Evolutionary conservation across 2,329 filamentous ascomycete species (phyloP).

Genomic region (Penicillium paneum): DNA sequence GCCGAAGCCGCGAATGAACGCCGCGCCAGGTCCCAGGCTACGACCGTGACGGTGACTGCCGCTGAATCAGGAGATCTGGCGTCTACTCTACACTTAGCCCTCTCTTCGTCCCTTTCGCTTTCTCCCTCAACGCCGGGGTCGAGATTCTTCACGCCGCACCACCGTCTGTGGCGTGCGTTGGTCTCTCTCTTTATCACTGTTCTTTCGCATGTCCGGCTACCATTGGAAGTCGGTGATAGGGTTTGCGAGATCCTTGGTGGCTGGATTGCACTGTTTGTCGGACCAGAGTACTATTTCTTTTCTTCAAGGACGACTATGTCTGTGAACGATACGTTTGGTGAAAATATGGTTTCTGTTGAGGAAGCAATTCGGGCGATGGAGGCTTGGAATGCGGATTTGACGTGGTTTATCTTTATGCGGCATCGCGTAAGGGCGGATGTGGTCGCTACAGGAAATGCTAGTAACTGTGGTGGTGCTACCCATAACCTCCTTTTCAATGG

Average conservation of each 20-base stretch:
- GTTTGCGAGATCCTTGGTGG: conserved; percentile 39
- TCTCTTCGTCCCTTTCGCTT: conserved; percentile 20
- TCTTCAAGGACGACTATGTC: neutral
- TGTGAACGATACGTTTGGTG: conserved; percentile 1
- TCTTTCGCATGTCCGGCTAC: conserved; percentile 39
- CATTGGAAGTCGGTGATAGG: conserved; percentile 40
- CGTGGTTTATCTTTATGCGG: conserved; percentile 41
- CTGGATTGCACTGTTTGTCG: conserved; percentile 38
- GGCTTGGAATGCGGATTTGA: conserved; percentile 41
- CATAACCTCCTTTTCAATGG: neutral
- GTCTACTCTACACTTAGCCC: neutral
- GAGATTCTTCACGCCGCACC: conserved; percentile 39
- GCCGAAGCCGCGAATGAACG: conserved; percentile 37
- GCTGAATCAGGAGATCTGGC: neutral
- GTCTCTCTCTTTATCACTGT: conserved; percentile 40
- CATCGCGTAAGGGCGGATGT: conserved; percentile 6
- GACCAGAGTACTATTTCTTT: conserved; percentile 34
- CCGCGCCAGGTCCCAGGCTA: conserved; percentile 20
- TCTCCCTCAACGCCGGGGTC: conserved; percentile 21
- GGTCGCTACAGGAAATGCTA: neutral
- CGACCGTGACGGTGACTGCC: conserved; percentile 3
- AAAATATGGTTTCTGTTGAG: conserved; percentile 24
- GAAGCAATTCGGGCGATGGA: conserved; percentile 39
- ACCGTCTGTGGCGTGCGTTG: conserved; percentile 40
- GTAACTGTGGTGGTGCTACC: neutral